Conservation (phyloP, 306 rosid genomes). For the Pterocarpus santalinus region DNA sequence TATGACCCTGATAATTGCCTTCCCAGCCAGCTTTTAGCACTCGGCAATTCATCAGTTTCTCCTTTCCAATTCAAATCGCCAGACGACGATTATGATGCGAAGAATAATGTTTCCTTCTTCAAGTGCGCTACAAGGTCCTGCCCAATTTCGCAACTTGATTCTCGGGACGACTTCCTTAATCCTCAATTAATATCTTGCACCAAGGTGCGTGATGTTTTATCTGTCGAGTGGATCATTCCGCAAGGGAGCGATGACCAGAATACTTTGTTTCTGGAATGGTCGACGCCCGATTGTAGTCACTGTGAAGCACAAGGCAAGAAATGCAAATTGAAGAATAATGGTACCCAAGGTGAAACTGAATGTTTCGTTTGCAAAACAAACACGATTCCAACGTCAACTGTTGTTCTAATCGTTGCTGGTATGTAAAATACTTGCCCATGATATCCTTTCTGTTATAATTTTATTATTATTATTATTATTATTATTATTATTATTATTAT, state of each 20-base stretch:
- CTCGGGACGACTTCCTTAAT: neutral
- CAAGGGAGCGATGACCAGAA: neutral
- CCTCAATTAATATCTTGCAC: constrained; percentile 16
- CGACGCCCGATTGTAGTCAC: neutral
- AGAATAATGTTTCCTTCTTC: constrained; percentile 34
- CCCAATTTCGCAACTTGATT: neutral
- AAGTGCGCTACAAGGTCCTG: constrained; percentile 28
- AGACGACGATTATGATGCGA: too few species aligned
- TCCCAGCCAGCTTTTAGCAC: constrained; percentile 1
- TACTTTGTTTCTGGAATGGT: neutral
- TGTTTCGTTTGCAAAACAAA: constrained; percentile 1
- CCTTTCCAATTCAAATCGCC: neutral
- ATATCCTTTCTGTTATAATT: neutral
- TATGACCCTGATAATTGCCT: constrained; percentile 45
- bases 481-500: too few species aligned
- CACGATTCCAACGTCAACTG: neutral
- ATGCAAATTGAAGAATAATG: constrained; percentile 28
- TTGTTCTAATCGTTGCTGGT: constrained; percentile 21
- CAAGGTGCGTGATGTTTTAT: constrained; percentile 4
- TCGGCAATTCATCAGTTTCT: constrained; percentile 28
- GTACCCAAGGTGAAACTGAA: constrained; percentile 1
- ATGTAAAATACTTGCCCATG: neutral
- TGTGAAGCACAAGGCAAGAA: constrained; percentile 31
- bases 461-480: too few species aligned
- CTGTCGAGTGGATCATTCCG: neutral